Evolutionary conservation across 352 stramenopile genomes (phyloP).

Genomic region (Phytophthora niederhauseri): DNA sequence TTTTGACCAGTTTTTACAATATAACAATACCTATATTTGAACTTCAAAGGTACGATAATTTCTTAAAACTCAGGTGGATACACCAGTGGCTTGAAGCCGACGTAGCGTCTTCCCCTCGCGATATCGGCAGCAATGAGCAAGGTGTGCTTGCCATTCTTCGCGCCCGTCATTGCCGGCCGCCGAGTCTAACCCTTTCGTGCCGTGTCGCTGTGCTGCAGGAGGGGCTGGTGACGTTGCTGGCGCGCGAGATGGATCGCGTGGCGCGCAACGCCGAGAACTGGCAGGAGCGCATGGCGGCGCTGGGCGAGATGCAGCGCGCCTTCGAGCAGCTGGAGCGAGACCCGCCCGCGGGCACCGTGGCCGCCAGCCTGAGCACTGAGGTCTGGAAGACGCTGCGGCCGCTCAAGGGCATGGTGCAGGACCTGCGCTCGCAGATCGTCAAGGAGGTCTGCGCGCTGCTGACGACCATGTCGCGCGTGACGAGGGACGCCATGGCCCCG

Average conservation of each 20-base stretch:
- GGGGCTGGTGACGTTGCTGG: conserved; percentile 21
- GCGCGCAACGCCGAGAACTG: conserved; percentile 82
- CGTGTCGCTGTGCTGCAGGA: neutral
- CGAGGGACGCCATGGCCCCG: conserved; percentile 78
- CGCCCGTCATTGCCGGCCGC: neutral
- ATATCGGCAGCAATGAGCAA: conserved; percentile 1
- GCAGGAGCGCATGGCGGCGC: conserved; percentile 72
- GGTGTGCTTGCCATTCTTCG: neutral
- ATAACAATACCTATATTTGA: no score
- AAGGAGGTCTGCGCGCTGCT: conserved; percentile 81
- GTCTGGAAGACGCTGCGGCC: conserved; percentile 79
- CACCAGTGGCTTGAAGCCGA: neutral
- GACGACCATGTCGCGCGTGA: conserved; percentile 62
- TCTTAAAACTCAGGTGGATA: neutral
- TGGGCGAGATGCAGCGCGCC: conserved; percentile 66
- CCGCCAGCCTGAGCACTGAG: conserved; percentile 51
- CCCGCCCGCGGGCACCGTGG: conserved; percentile 29
- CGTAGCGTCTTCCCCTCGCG: neutral
- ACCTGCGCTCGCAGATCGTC: conserved; percentile 86
- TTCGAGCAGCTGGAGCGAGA: conserved; percentile 68
- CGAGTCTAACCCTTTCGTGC: neutral
- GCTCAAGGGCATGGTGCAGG: conserved; percentile 74
- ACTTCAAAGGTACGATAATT: no score
- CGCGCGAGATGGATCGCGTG: conserved; percentile 81
- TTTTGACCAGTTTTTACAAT: no score